These are phyloP conservation scores for Akanthomyces uredinophilus DNA, from an alignment of 2,329 filamentous ascomycete species.

Conservation along the genomic window DNA sequence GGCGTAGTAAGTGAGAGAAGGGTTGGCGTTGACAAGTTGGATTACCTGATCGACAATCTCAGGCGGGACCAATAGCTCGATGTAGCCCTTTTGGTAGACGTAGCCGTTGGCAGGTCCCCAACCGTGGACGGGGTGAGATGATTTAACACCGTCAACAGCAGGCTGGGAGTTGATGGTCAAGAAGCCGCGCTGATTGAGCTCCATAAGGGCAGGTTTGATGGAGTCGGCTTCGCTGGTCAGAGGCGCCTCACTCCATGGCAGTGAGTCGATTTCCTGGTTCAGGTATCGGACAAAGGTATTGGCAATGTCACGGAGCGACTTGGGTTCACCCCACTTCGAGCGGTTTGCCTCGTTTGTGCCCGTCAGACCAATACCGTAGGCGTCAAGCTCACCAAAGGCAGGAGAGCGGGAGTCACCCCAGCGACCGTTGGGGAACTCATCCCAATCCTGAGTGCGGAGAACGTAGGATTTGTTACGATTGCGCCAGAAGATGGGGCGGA, in stretches of 20 bases:
- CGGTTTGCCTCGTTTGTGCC: slow-evolving; percentile 95
- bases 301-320: slow-evolving; percentile 72
- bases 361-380: slow-evolving; percentile 88
- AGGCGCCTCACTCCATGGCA: slow-evolving; percentile 91
- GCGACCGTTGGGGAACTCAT: slow-evolving; percentile 96
- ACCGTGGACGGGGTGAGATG: slow-evolving; percentile 77
- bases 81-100: slow-evolving; percentile 96
- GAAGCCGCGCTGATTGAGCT: slow-evolving; percentile 79
- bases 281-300: slow-evolving; percentile 83
- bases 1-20: slow-evolving; percentile 88
- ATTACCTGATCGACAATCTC: slow-evolving; percentile 73
- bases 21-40: slow-evolving; percentile 67
- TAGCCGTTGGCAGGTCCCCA: slow-evolving; percentile 96
- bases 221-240: slow-evolving; percentile 77
- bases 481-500: slow-evolving; percentile 97
- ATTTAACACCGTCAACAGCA: slow-evolving; percentile 85
- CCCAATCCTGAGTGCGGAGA: slow-evolving; percentile 94
- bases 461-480: slow-evolving; percentile 96
- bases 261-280: slow-evolving; percentile 68
- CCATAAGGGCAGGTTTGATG: slow-evolving; percentile 71
- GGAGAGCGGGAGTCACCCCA: slow-evolving; percentile 97
- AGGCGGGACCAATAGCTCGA: slow-evolving; percentile 84
- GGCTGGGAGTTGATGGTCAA: slow-evolving; percentile 98
- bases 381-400: slow-evolving; percentile 90
- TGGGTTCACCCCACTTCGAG: slow-evolving; percentile 87